These are phyloP conservation scores for Bolboschoenoplectus hybrid DNA, from an alignment of 202 grass and related monocot species.

Conservation along the genomic window DNA sequence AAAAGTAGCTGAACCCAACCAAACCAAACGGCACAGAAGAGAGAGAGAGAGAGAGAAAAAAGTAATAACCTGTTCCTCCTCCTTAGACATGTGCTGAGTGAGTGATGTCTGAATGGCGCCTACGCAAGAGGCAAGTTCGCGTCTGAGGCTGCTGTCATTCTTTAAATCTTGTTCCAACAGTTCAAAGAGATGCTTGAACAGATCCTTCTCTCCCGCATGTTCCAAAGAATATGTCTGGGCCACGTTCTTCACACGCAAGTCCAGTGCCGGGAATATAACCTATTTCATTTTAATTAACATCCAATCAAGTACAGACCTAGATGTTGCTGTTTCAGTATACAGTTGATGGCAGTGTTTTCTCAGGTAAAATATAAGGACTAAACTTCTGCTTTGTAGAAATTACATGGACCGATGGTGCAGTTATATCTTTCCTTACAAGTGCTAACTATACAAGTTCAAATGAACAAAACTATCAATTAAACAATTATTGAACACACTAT, in stretches of 20 bases:
- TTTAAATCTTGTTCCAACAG: conserved; percentile 63
- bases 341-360: not conserved
- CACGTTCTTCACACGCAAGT: conserved; percentile 87
- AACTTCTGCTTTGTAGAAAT: not conserved
- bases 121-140: conserved; percentile 86
- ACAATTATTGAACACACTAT: not conserved
- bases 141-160: conserved; percentile 59
- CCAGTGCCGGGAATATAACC: conserved; percentile 97
- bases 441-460: not conserved
- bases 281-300: conserved; percentile 38
- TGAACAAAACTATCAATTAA: not conserved
- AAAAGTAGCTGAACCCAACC: not conserved
- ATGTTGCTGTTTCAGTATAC: conserved; percentile 17
- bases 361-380: not conserved
- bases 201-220: conserved; percentile 77
- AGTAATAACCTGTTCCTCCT: conserved; percentile 75
- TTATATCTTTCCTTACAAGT: not conserved
- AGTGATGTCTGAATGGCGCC: conserved; percentile 83
- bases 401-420: not conserved
- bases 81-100: conserved; percentile 94
- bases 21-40: not conserved
- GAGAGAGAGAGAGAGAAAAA: not conserved
- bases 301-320: not conserved
- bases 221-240: conserved; percentile 87
- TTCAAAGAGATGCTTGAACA: conserved; percentile 72